Conservation (phyloP, 495 filamentous ascomycete species). For the Annulohypoxylon maeteangense region DNA sequence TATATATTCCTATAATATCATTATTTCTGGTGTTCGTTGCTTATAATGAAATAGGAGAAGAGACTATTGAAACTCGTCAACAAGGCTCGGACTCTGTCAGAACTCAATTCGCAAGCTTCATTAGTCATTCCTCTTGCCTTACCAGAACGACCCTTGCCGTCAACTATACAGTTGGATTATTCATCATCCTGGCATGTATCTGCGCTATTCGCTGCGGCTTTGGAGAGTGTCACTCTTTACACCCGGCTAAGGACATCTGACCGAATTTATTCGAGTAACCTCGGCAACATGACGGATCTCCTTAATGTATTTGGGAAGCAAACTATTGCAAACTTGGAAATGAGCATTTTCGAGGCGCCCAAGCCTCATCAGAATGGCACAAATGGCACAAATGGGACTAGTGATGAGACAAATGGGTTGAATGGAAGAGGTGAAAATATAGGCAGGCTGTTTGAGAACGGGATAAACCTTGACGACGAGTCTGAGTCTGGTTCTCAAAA, state of each 20-base stretch:
- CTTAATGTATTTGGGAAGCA: slow-evolving; percentile 83
- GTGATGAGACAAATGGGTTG: slow-evolving; percentile 33
- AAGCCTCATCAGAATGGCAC: slow-evolving; percentile 32
- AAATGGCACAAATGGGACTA: slow-evolving; percentile 32
- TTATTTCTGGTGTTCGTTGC: slow-evolving; percentile 1
- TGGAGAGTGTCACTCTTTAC: slow-evolving; percentile 85
- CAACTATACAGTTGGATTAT: slow-evolving; percentile 69
- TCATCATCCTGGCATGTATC: slow-evolving; percentile 83
- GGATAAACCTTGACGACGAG: slow-evolving; percentile 23
- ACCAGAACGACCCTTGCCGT: slow-evolving; percentile 66
- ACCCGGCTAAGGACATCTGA: slow-evolving; percentile 70
- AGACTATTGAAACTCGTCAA: slow-evolving; percentile 66
- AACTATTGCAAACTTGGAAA: slow-evolving; percentile 78
- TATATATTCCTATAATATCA: slow-evolving; percentile 45
- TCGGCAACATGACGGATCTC: slow-evolving; percentile 74
- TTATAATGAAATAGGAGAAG: slow-evolving; percentile 62
- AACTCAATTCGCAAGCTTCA: slow-evolving; percentile 75
- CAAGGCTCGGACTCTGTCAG: slow-evolving; percentile 72
- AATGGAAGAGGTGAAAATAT: slow-evolving; percentile 33
- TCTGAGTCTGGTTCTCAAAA: slow-evolving; percentile 46
- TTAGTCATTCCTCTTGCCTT: slow-evolving; percentile 82
- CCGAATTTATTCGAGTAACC: slow-evolving; percentile 54
- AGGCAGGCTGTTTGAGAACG: slow-evolving; percentile 19
- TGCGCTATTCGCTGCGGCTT: slow-evolving; percentile 76
- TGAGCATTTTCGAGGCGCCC: slow-evolving; percentile 51